Conservation (phyloP, 2,329 filamentous ascomycete species). For the Xylaria sp. region DNA sequence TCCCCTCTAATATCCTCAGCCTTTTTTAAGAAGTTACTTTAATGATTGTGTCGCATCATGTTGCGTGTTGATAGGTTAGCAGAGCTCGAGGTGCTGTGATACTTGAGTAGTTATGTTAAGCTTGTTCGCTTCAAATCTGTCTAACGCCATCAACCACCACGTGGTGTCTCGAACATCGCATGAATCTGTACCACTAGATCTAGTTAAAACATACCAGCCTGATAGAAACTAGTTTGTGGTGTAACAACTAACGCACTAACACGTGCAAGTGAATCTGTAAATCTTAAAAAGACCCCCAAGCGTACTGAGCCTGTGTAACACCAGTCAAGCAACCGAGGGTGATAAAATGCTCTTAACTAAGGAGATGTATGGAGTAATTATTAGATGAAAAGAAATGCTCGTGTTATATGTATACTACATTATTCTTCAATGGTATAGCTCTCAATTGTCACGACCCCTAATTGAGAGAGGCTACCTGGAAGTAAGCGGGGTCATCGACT, state of each 20-base stretch:
- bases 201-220: background rate
- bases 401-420: too few relatives aligned
- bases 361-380: too few relatives aligned
- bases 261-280: background rate
- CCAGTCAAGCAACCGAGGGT: too few relatives aligned
- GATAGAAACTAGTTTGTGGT: background rate
- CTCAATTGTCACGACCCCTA: background rate
- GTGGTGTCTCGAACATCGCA: background rate
- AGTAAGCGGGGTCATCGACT: background rate
- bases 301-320: background rate
- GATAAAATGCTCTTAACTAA: too few relatives aligned
- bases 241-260: background rate
- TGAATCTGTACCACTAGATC: background rate
- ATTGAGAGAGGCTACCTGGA: background rate
- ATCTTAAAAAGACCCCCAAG: background rate
- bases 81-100: background rate
- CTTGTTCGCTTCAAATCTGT: background rate
- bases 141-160: background rate
- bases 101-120: background rate
- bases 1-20: too few relatives aligned
- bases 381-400: too few relatives aligned
- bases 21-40: too few relatives aligned
- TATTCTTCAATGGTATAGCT: background rate
- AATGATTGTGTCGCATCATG: too few relatives aligned
- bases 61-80: too few relatives aligned